phyloP scores from a whole-genome alignment of 768 basidiomycete genomes.

The Serpula lacrymans region DNA sequence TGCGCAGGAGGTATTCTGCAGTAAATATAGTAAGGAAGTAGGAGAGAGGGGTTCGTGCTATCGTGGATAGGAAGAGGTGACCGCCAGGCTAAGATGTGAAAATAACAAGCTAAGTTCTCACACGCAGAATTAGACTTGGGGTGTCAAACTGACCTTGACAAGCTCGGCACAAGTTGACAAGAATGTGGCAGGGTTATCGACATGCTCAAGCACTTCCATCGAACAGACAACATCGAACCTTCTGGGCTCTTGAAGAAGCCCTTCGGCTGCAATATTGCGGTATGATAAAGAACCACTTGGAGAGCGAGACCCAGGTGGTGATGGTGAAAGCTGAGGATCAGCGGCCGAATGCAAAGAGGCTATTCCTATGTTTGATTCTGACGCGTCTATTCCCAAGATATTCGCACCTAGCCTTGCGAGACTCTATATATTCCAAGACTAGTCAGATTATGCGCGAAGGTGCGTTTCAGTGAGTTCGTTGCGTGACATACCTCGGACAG shows the following conservation, averaged over 20 bases:
- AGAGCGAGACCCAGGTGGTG: conserved; percentile 8
- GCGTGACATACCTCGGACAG: conserved; percentile 71
- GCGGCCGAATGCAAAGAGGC: conserved; percentile 77
- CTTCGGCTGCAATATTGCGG: conserved; percentile 71
- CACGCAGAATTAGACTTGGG: conserved; percentile 3
- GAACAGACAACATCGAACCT: conserved; percentile 92
- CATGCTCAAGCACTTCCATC: conserved; percentile 98
- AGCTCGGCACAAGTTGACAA: conserved; percentile 77
- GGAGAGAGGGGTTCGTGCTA: conserved; percentile 80
- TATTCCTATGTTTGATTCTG: conserved; percentile 79
- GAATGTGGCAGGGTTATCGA: conserved; percentile 86
- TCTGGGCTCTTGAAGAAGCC: conserved; percentile 56
- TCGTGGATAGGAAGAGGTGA: conserved; percentile 92
- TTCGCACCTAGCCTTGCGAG: conserved; percentile 83
- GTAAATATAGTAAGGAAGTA: conserved; percentile 67
- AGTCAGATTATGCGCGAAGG: not conserved
- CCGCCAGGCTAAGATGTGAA: conserved; percentile 76
- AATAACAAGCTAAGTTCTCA: not conserved
- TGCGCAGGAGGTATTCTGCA: conserved; percentile 77
- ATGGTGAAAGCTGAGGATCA: conserved; percentile 58
- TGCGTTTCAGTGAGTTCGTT: not conserved
- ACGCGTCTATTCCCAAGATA: conserved; percentile 93
- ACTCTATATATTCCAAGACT: conserved; percentile 46
- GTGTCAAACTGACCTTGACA: conserved; percentile 65
- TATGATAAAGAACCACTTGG: conserved; percentile 52